These are phyloP conservation scores for Neostapfia colusana DNA, from an alignment of 176 grass and related monocot species.

Conservation along the genomic window DNA sequence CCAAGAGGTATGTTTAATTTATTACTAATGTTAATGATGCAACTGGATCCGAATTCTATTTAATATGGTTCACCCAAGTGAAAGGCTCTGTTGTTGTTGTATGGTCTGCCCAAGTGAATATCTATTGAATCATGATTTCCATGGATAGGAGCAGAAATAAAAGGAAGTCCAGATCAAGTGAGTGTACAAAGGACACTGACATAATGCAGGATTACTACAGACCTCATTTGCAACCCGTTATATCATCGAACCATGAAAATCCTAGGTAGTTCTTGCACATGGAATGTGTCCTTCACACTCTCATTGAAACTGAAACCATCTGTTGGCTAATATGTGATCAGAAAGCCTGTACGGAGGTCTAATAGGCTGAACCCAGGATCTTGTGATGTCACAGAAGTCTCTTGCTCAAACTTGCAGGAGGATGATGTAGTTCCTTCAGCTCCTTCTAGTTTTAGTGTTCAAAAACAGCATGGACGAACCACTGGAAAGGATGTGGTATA, in stretches of 20 bases:
- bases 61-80: constrained; percentile 19
- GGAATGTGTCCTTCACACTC: constrained; percentile 13
- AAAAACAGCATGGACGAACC: constrained; percentile 5
- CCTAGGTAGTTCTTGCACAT: constrained; percentile 31
- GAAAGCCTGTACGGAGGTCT: constrained; percentile 28
- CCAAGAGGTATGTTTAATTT: constrained; percentile 38
- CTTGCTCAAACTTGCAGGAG: not conserved
- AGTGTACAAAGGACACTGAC: constrained; percentile 15
- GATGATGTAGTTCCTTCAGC: constrained; percentile 16
- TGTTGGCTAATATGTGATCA: constrained; percentile 29
- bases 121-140: constrained; percentile 33
- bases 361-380: constrained; percentile 37
- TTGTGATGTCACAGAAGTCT: constrained; percentile 32
- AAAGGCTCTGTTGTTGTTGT: too few species aligned
- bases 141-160: constrained; percentile 20
- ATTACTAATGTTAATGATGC: too few species aligned
- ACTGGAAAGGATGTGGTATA: constrained; percentile 30
- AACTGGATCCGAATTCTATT: not conserved
- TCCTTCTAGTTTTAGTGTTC: constrained; percentile 24
- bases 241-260: constrained; percentile 24
- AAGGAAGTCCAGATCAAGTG: constrained; percentile 36
- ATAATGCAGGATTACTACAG: not conserved
- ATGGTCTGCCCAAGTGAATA: not conserved
- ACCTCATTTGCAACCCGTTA: constrained; percentile 12
- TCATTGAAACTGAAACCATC: constrained; percentile 14